phyloP scores from a whole-genome alignment of 2,329 filamentous ascomycete genomes.

The Stemphylium beticola region DNA sequence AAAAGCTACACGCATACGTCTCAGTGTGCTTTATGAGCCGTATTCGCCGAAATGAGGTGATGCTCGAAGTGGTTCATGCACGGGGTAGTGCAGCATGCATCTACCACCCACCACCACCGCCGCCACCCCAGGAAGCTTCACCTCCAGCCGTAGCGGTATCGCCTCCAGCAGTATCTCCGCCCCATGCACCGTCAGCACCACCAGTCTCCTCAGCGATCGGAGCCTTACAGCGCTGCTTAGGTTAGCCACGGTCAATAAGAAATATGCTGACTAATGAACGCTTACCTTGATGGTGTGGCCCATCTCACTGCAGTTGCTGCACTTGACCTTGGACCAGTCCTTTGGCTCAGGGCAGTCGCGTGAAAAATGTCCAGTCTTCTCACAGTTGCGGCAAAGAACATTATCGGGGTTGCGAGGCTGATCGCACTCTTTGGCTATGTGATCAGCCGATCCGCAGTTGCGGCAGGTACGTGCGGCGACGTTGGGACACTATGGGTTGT shows the following conservation, averaged over 20 bases:
- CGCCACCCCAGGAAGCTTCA: conserved; percentile 25
- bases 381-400: conserved; percentile 66
- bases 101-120: not conserved
- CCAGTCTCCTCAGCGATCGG: conserved; percentile 29
- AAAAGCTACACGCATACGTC: not conserved
- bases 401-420: conserved; percentile 48
- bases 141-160: conserved; percentile 18
- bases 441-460: conserved; percentile 47
- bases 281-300: conserved; percentile 43
- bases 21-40: not conserved
- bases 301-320: conserved; percentile 54
- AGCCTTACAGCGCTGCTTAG: conserved; percentile 40
- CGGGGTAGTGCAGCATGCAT: not conserved
- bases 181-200: conserved; percentile 19
- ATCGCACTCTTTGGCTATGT: conserved; percentile 47
- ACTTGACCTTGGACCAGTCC: conserved; percentile 57
- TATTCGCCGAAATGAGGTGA: not conserved
- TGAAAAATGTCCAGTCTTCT: conserved; percentile 65
- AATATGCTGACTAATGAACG: not conserved
- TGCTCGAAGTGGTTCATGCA: not conserved
- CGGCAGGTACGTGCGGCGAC: conserved; percentile 41
- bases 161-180: conserved; percentile 15
- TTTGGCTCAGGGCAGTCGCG: conserved; percentile 65
- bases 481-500: conserved; percentile 38
- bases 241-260: conserved; percentile 13